Evolutionary conservation across 225 moss, liverwort and hornwort species (phyloP).

Genomic region (Thuidium tamariscinum): DNA sequence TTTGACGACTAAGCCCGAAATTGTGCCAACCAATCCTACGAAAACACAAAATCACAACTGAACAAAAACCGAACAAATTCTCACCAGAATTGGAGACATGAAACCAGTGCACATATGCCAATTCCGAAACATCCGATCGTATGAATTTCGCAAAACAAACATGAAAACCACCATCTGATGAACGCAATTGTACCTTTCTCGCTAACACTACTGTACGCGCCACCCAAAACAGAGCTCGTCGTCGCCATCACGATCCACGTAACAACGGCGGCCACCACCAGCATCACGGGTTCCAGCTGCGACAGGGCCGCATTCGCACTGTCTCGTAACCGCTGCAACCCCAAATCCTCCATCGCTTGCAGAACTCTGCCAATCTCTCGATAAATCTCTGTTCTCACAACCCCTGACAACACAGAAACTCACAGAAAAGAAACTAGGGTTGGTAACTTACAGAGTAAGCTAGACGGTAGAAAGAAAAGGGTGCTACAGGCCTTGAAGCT

Average conservation of each 20-base stretch:
- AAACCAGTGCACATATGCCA: background rate
- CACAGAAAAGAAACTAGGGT: background rate
- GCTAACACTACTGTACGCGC: slow-evolving; percentile 12
- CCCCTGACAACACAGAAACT: background rate
- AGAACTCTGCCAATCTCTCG: background rate
- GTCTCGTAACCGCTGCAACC: slow-evolving; percentile 26
- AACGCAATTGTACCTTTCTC: slow-evolving; percentile 45
- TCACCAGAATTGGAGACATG: background rate
- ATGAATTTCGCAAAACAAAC: background rate
- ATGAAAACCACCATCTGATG: background rate
- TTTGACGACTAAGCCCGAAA: slow-evolving; percentile 30
- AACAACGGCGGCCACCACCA: slow-evolving; percentile 47
- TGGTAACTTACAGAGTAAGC: background rate
- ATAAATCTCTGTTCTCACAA: background rate
- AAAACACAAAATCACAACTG: background rate
- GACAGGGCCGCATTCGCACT: slow-evolving; percentile 47
- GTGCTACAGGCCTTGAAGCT: background rate
- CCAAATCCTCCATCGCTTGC: slow-evolving; percentile 16
- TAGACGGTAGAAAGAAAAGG: background rate
- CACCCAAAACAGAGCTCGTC: slow-evolving; percentile 14
- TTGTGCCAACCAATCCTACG: slow-evolving; percentile 61
- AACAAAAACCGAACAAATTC: background rate
- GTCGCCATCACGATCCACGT: slow-evolving; percentile 43
- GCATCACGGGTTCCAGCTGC: slow-evolving; percentile 54
- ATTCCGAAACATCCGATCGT: background rate